A percentile compares a stretch with the other conserved stretches of the same genome.
phyloP scores from a whole-genome alignment of 2,329 filamentous ascomycete genomes.

The Blastomyces emzantsi region DNA sequence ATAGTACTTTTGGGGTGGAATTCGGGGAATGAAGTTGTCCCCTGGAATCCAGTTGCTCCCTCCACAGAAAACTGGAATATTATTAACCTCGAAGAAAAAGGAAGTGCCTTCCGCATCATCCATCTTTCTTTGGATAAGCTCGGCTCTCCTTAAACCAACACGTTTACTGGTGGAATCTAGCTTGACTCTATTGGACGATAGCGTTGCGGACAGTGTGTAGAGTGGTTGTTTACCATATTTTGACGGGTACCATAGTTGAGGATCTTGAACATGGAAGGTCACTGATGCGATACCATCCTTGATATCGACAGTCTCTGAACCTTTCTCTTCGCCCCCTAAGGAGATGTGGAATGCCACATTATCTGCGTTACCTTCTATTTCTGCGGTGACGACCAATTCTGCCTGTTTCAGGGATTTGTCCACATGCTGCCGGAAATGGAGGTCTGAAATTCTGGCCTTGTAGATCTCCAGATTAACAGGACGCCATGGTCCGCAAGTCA shows the following conservation, averaged over 20 bases:
- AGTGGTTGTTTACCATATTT: conserved; percentile 43
- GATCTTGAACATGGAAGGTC: conserved; percentile 13
- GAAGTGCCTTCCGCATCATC: conserved; percentile 51
- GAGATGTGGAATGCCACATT: conserved; percentile 51
- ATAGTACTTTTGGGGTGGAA: conserved; percentile 45
- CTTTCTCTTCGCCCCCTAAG: conserved; percentile 46
- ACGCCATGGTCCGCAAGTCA: conserved; percentile 55
- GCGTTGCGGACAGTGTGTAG: conserved; percentile 48
- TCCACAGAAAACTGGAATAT: conserved; percentile 55
- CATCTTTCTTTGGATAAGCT: conserved; percentile 43
- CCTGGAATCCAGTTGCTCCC: conserved; percentile 56
- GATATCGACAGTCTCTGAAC: conserved; percentile 55
- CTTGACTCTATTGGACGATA: conserved; percentile 25
- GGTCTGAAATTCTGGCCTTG: conserved; percentile 14
- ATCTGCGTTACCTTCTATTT: conserved; percentile 49
- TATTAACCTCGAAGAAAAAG: conserved; percentile 60
- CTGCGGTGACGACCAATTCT: conserved; percentile 35
- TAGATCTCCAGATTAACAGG: conserved; percentile 50
- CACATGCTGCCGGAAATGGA: conserved; percentile 14
- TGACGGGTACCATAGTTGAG: conserved; percentile 37
- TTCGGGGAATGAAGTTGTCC: conserved; percentile 54
- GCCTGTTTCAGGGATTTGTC: conserved; percentile 16
- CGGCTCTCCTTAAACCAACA: conserved; percentile 50
- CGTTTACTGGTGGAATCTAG: conserved; percentile 44
- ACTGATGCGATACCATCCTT: conserved; percentile 22